These are phyloP conservation scores for Nannizziopsis barbatae DNA, from an alignment of 2,329 filamentous ascomycete genomes.

Conservation along the genomic window DNA sequence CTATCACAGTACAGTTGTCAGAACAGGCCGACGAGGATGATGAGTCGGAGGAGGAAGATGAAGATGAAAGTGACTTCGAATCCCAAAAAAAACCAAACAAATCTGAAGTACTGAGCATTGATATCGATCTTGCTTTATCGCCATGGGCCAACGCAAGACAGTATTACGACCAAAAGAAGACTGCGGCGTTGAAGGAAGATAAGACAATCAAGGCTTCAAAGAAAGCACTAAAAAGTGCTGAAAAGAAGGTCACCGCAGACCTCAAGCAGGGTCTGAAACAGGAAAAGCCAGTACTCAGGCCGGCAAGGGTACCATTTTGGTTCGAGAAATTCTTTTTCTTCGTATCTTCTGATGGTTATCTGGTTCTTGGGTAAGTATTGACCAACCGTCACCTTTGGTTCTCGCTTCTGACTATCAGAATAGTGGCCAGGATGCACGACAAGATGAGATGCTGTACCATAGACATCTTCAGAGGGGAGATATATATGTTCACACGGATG, in stretches of 20 bases:
- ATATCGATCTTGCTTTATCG: conserved; percentile 71
- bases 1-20: conserved; percentile 65
- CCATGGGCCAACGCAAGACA: conserved; percentile 83
- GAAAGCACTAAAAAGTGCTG: conserved; percentile 76
- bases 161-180: conserved; percentile 83
- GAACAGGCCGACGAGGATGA: conserved; percentile 32
- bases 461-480: conserved; percentile 79
- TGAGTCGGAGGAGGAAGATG: conserved; percentile 44
- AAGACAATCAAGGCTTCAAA: conserved; percentile 73
- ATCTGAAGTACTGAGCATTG: conserved; percentile 50
- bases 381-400: neutral
- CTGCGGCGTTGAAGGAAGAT: conserved; percentile 73
- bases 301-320: conserved; percentile 76
- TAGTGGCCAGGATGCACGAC: conserved; percentile 68
- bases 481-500: conserved; percentile 80
- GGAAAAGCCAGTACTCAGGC: conserved; percentile 77
- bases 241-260: conserved; percentile 76
- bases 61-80: conserved; percentile 31
- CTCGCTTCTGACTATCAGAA: conserved; percentile 4
- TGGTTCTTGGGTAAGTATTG: conserved; percentile 57
- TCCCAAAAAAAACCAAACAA: conserved; percentile 18
- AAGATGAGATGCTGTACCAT: conserved; percentile 86
- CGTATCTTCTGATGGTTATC: conserved; percentile 86
- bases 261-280: conserved; percentile 81
- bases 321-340: conserved; percentile 98